phyloP scores from a whole-genome alignment of 1,139 yeast genomes.

The Suhomyces maxii region DNA sequence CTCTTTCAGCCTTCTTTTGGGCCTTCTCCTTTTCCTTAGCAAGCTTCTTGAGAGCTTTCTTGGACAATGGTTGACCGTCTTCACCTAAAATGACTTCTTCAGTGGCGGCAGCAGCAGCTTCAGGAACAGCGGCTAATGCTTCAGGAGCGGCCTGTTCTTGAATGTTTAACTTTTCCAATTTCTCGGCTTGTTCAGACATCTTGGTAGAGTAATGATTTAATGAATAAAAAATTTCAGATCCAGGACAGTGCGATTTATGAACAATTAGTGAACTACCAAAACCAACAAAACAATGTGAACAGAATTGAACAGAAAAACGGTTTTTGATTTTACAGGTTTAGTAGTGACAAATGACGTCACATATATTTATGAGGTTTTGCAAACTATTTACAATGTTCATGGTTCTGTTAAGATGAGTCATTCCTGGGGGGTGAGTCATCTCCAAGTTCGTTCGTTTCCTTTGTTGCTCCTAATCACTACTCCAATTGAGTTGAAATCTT shows the following conservation, averaged over 20 bases:
- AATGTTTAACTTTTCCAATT: constrained; percentile 34
- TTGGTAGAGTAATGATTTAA: neutral
- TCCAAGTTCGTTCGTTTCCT: too few relatives aligned
- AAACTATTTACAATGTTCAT: too few relatives aligned
- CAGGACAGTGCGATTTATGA: too few relatives aligned
- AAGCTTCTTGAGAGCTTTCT: constrained; percentile 91
- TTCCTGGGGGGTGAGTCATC: too few relatives aligned
- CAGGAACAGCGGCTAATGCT: constrained; percentile 8
- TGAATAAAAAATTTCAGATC: constrained; percentile 4
- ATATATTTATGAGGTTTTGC: too few relatives aligned
- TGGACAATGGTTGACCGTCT: constrained; percentile 94
- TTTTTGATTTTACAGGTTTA: too few relatives aligned
- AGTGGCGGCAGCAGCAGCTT: constrained; percentile 20
- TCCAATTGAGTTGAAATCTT: too few relatives aligned
- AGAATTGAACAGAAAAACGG: too few relatives aligned
- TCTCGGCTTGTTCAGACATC: constrained; percentile 38
- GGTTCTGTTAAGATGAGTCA: too few relatives aligned
- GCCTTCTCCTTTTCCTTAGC: constrained; percentile 94
- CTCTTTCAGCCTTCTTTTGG: constrained; percentile 89
- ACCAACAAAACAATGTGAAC: too few relatives aligned
- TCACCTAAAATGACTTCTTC: constrained; percentile 54
- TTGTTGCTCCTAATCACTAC: too few relatives aligned
- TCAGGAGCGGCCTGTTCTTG: constrained; percentile 19
- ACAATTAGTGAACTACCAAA: neutral
- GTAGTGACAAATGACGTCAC: too few relatives aligned